Base-by-base conservation (phyloP, 768 basidiomycete genomes). In the Mycena amicta region DNA sequence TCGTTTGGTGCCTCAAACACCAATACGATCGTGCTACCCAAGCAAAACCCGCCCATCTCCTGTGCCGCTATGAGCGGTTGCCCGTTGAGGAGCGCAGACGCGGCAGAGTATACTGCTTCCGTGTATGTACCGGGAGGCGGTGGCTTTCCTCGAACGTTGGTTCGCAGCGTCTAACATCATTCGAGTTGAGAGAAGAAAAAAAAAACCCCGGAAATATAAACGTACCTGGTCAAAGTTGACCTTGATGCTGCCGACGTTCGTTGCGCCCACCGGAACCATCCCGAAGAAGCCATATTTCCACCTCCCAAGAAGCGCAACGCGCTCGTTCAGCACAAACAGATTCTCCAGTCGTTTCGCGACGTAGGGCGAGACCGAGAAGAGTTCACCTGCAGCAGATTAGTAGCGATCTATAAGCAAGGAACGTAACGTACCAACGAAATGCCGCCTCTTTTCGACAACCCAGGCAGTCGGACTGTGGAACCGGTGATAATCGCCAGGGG, bases 241-340 rank as follows among this genome's bases (percentile, higher is more conserved):
- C 64, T 89, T 89, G 74, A 99, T 98, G 62, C 89, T 91, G 4
- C 97, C 97, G 52, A 98, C 97, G 71, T 99, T 98, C 12, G 96
- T 98, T 2, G 97, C 97, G 2, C 97, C 97, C 27, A 99, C 96
- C 11, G 97, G 97, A 0, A 97, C 87, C 94, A 98, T 98, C 26
- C 89, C 79, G 72, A 97, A 99, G 80, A 98, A 98, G 1, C 97
- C 97, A 66, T 97, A 78, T 68, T 86, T 86, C 97, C 97, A 98
- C 54, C 93, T 77, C 5, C 97, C 97, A 28, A 98, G 85, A 22
- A 99, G 80, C 2, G 95, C 94, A 8, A 98, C 96, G 23, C 97
- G 88, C 75, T 99, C 97, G 70, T 99, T 98, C n/a, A 99, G 81
- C 8, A 99, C 95, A 64, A 99, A 99, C 18, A 98, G 75, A 70